Percentiles rank a stretch among this genome's conserved stretches.
Conservation (phyloP, 306 rosid genomes). For the Carpinus fangiana region DNA sequence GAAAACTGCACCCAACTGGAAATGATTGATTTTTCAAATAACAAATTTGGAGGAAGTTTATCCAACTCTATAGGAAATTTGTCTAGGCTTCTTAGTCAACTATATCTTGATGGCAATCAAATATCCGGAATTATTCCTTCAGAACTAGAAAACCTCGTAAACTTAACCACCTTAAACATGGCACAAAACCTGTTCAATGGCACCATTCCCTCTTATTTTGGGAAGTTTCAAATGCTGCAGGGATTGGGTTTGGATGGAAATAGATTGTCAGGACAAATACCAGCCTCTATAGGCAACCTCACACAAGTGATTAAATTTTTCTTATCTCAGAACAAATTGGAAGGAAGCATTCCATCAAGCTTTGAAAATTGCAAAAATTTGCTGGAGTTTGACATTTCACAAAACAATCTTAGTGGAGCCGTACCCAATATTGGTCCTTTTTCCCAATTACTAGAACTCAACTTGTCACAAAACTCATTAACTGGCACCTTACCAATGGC, state of each 20-base stretch:
- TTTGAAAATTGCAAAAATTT: slow-evolving; percentile 21
- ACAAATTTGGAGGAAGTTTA: slow-evolving; percentile 46
- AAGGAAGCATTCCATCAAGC: slow-evolving; percentile 39
- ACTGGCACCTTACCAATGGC: too few species aligned
- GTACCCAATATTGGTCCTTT: slow-evolving; percentile 22
- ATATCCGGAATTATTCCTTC: slow-evolving; percentile 31
- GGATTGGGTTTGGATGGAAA: background rate
- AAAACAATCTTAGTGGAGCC: slow-evolving; percentile 28
- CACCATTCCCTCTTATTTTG: slow-evolving; percentile 30
- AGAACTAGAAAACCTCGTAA: slow-evolving; percentile 25
- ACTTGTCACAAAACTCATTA: too few species aligned
- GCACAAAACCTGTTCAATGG: slow-evolving; percentile 15
- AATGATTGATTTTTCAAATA: background rate
- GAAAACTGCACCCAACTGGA: slow-evolving; percentile 27
- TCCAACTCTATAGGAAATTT: slow-evolving; percentile 34
- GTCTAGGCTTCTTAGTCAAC: background rate
- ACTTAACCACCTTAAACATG: background rate
- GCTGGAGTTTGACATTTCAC: background rate
- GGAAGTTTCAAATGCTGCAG: slow-evolving; percentile 23
- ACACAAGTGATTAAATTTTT: slow-evolving; percentile 9
- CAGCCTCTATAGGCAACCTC: slow-evolving; percentile 33
- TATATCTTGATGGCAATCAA: slow-evolving; percentile 14
- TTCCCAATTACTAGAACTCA: background rate
- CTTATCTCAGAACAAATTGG: slow-evolving; percentile 17
- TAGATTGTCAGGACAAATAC: slow-evolving; percentile 31